Base-by-base conservation (phyloP, 768 basidiomycete genomes). In the Amanita inopinata region DNA sequence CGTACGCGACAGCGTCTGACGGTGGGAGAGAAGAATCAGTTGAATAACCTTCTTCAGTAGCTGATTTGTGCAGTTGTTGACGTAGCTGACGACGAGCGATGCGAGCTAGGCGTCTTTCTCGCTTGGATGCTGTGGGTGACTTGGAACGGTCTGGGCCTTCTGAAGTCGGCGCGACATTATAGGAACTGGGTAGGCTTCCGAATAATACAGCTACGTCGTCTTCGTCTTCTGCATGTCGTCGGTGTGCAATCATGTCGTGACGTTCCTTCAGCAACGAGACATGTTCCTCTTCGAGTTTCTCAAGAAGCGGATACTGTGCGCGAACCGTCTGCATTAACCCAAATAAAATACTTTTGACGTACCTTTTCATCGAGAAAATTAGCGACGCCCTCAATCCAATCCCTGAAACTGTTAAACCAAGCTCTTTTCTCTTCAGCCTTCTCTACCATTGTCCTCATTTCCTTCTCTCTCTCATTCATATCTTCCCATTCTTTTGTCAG, bases 361-460 rank as follows among this genome's bases (percentile, higher is more conserved):
- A 85, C 88, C 78, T 92, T 92, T 62, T 86, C 84, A 53, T 92
- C 89, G 14, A 92, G 64, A 58, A 92, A 91, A n/a, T 73, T 73
- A 3, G 84, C 89, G 5, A 91, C 74, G 46, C 74, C 75, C 58
- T 91, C 89, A 0, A 88, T 61, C 82, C 85, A 88, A 27, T 87
- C 83, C 40, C 65, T 71, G 63, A 92, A 86, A 38, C 73, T 72
- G 8, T 62, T 65, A 51, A 91, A 90, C 88, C 89, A 92, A 12
- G 77, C 76, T 36, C 86, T 66, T 61, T 91, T 90, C 33, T 64
- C 71, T 55, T 90, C 89, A 0, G 88, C 82, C 43, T 66, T 69
- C 24, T 70, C 70, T 4, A 92, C 77, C 73, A 89, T 76, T 18
- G 74, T 70, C 12, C 87, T 72, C 65, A 92, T 70, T 48, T 87